Conservation (phyloP, 2,329 filamentous ascomycete species). For the Acarospora socialis region DNA sequence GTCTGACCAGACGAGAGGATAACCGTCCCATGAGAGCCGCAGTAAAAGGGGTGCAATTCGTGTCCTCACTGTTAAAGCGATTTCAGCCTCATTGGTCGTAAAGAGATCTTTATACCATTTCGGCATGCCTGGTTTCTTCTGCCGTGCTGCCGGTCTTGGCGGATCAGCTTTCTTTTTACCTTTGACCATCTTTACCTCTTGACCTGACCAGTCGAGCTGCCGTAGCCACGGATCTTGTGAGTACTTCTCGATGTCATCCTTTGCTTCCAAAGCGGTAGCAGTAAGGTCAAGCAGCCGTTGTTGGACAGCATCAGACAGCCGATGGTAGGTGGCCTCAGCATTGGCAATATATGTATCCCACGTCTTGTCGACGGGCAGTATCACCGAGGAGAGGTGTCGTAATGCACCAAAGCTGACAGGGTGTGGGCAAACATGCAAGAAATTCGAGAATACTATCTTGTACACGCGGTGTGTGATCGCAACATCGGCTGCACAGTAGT, state of each 20-base stretch:
- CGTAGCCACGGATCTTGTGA: constrained; percentile 74
- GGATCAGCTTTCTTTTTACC: constrained; percentile 76
- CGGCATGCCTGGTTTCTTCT: constrained; percentile 91
- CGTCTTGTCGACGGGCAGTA: constrained; percentile 72
- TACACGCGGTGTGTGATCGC: constrained; percentile 89
- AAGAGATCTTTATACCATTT: constrained; percentile 94
- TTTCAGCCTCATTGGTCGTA: constrained; percentile 49
- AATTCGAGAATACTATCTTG: constrained; percentile 80
- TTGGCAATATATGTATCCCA: constrained; percentile 79
- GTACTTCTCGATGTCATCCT: constrained; percentile 54
- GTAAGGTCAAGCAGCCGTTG: constrained; percentile 59
- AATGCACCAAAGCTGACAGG: constrained; percentile 94
- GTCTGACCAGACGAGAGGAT: constrained; percentile 87
- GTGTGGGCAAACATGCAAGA: constrained; percentile 80
- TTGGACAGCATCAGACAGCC: constrained; percentile 62
- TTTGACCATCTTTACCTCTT: constrained; percentile 83
- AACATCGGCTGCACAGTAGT: constrained; percentile 93
- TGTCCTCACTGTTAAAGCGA: constrained; percentile 71
- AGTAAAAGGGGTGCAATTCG: constrained; percentile 76
- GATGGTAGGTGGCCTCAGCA: constrained; percentile 71
- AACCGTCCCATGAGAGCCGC: constrained; percentile 72
- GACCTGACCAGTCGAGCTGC: constrained; percentile 90
- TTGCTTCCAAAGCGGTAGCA: constrained; percentile 62
- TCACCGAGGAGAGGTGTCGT: constrained; percentile 83
- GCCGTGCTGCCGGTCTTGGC: constrained; percentile 60